Percentiles rank a stretch among this genome's conserved stretches.
phyloP scores from a whole-genome alignment of 2,329 filamentous ascomycete genomes.

The Dactylellina parvicollis region DNA sequence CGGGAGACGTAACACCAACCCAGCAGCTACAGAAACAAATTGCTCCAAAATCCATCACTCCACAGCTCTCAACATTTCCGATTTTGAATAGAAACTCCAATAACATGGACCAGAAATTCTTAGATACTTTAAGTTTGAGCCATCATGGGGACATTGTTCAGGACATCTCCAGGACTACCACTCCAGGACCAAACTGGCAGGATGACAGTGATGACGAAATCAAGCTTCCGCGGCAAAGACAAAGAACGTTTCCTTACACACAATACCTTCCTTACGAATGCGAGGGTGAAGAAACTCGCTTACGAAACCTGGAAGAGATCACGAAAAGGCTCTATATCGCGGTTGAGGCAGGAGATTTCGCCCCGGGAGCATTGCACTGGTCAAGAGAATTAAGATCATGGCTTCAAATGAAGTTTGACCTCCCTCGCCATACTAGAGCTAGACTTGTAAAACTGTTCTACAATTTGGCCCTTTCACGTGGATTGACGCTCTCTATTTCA shows the following conservation, averaged over 20 bases:
- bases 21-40: background rate
- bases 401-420: conserved; percentile 97
- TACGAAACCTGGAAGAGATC: conserved; percentile 83
- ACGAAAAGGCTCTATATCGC: conserved; percentile 93
- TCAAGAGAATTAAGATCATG: conserved; percentile 94
- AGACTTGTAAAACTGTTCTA: conserved; percentile 92
- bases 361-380: conserved; percentile 93
- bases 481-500: conserved; percentile 80
- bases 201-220: conserved; percentile 64
- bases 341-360: conserved; percentile 90
- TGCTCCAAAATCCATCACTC: background rate
- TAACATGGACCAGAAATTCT: conserved; percentile 41
- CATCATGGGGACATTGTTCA: conserved; percentile 18
- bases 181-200: conserved; percentile 64
- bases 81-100: background rate
- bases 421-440: conserved; percentile 82
- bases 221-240: conserved; percentile 75
- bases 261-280: conserved; percentile 86
- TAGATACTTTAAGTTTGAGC: conserved; percentile 36
- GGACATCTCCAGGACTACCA: conserved; percentile 60
- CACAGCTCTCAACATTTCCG: background rate
- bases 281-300: conserved; percentile 80
- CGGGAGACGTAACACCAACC: background rate
- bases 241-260: conserved; percentile 93
- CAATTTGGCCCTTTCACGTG: conserved; percentile 88